A percentile compares a stretch with the other conserved stretches of the same genome.
These are phyloP conservation scores for Aspergillus neoniger DNA, from an alignment of 2,329 filamentous ascomycete species.

Conservation along the genomic window DNA sequence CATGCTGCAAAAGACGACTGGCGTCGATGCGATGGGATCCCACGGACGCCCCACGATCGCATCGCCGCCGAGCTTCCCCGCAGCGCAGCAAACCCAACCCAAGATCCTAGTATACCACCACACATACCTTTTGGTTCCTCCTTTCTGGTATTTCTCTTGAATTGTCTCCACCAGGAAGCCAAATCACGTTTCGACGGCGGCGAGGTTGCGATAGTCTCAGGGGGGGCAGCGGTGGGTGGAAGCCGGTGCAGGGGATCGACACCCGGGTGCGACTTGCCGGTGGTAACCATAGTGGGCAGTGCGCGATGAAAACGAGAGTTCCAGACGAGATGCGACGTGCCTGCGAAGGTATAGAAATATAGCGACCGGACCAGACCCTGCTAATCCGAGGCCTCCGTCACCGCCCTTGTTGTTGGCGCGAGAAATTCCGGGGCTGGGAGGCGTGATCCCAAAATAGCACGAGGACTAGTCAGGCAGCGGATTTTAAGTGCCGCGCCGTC, in stretches of 20 bases:
- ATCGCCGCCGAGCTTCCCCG: conserved; percentile 7
- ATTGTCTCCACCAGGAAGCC: conserved; percentile 96
- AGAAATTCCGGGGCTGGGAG: conserved; percentile 36
- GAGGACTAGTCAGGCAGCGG: conserved; percentile 23
- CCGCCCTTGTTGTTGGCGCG: conserved; percentile 31
- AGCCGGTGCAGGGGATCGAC: conserved; percentile 37
- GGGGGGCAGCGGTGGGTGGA: conserved; percentile 33
- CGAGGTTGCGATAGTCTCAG: conserved; percentile 59
- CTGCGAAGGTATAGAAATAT: conserved; percentile 12
- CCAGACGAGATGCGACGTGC: conserved; percentile 5
- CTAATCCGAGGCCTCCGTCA: conserved; percentile 29
- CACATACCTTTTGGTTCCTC: conserved; percentile 60
- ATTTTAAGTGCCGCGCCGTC: conserved; percentile 23
- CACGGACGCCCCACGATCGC: not conserved
- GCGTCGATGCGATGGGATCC: not conserved
- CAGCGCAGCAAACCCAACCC: not conserved
- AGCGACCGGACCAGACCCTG: conserved; percentile 7
- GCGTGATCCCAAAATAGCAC: conserved; percentile 34
- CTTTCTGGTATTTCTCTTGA: conserved; percentile 71
- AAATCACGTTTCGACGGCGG: conserved; percentile 84
- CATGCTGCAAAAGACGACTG: not conserved
- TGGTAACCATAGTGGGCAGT: conserved; percentile 38
- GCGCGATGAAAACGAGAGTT: not conserved
- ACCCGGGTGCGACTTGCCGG: conserved; percentile 39
- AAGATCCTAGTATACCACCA: conserved; percentile 36